Conservation (phyloP, 2,329 filamentous ascomycete species). For the Volutella citrinella region DNA sequence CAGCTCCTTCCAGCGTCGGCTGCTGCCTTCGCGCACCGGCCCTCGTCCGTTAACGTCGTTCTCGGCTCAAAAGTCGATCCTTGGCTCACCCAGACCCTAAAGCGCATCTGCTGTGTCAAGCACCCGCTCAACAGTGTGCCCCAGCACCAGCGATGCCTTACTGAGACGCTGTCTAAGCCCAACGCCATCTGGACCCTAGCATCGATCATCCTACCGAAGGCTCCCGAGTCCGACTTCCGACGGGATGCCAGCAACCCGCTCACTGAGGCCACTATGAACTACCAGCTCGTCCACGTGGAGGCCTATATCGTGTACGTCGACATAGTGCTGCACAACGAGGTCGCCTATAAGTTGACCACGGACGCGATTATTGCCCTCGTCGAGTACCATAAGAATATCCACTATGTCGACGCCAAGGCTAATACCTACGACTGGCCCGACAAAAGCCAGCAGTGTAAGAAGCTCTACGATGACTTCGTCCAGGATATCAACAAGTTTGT, state of each 20-base stretch:
- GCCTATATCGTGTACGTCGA: conserved; percentile 99
- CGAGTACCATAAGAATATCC: conserved; percentile 94
- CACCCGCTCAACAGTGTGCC: conserved; percentile 94
- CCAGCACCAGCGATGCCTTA: conserved; percentile 93
- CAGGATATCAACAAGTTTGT: conserved; percentile 97
- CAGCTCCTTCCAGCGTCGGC: conserved; percentile 93
- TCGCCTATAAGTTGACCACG: conserved; percentile 94
- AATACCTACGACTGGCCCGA: conserved; percentile 93
- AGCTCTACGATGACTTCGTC: conserved; percentile 93
- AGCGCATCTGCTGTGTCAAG: conserved; percentile 95
- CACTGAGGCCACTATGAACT: conserved; percentile 84
- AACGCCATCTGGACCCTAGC: conserved; percentile 94
- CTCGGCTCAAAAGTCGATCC: conserved; percentile 88
- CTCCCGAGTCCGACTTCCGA: conserved; percentile 78
- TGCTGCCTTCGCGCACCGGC: conserved; percentile 89
- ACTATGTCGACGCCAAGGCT: conserved; percentile 85
- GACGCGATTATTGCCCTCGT: conserved; percentile 92
- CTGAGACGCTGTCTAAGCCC: conserved; percentile 83
- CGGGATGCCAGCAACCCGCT: conserved; percentile 60
- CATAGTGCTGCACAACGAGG: conserved; percentile 96
- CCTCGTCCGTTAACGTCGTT: conserved; percentile 89
- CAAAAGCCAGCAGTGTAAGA: conserved; percentile 95
- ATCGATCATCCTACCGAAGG: conserved; percentile 89
- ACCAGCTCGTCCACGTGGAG: conserved; percentile 88
- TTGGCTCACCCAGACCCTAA: conserved; percentile 94